These are phyloP conservation scores for Pseudogymnoascus sp. DNA, from an alignment of 2,329 filamentous ascomycete genomes.

Conservation along the genomic window DNA sequence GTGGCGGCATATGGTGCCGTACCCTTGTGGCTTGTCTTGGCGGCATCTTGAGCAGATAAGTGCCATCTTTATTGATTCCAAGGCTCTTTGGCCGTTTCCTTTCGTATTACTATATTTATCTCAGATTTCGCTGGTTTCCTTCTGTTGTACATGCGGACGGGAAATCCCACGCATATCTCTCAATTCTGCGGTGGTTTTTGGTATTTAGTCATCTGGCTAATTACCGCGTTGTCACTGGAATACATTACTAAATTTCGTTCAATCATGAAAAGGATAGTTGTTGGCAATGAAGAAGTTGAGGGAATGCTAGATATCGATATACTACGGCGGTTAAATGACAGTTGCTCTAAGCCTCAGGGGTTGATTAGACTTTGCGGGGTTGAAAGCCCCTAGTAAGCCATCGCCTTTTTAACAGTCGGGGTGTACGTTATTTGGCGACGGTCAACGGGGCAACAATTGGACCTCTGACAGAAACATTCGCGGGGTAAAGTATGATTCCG, in stretches of 20 bases:
- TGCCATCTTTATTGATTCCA: neutral
- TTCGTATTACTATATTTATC: neutral
- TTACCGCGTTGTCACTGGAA: neutral
- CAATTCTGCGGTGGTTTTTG: neutral
- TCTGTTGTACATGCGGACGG: neutral
- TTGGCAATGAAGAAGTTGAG: neutral
- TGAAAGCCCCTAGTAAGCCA: neutral
- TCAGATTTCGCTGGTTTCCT: neutral
- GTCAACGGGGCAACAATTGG: neutral
- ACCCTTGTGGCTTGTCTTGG: too few relatives aligned
- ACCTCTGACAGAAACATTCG: conserved; percentile 1
- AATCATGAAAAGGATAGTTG: neutral
- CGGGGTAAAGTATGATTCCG: neutral
- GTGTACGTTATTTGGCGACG: neutral
- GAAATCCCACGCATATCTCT: neutral
- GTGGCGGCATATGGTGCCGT: neutral
- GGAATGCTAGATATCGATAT: neutral
- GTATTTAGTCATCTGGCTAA: neutral
- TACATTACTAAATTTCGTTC: neutral
- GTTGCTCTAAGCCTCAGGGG: neutral
- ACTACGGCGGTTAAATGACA: neutral
- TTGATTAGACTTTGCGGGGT: conserved; percentile 2
- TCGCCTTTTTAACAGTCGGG: conserved; percentile 2
- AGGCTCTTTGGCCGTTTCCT: neutral
- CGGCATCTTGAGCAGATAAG: neutral